Conservation (phyloP, 208 protist species). For the Leishmania aethiopica region DNA sequence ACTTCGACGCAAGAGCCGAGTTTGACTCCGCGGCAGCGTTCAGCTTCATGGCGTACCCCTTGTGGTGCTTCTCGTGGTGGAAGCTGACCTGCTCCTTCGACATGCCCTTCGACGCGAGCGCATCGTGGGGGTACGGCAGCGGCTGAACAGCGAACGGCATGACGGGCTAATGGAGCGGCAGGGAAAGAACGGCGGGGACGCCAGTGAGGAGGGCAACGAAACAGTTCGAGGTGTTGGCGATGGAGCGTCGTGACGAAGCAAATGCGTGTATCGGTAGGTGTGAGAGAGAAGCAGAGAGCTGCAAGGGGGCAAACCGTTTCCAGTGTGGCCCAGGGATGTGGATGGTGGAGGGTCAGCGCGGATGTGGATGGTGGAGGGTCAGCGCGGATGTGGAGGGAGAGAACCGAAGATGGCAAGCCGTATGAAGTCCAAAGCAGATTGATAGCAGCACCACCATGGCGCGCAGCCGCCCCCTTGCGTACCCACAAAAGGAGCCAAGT, state of each 20-base stretch:
- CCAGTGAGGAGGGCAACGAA: conserved; percentile 17
- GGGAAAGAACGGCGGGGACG: conserved; percentile 71
- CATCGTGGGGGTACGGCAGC: conserved; percentile 81
- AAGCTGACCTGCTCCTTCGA: conserved; percentile 89
- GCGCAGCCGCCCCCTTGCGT: not conserved
- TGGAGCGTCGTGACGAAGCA: not conserved
- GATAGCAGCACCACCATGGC: not conserved
- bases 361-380: not conserved
- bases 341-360: not conserved
- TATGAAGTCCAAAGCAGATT: not conserved
- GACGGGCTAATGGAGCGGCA: conserved; percentile 79
- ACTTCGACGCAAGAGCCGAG: conserved; percentile 64
- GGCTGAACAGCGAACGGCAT: conserved; percentile 77
- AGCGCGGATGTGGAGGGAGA: not conserved
- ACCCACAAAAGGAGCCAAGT: not conserved
- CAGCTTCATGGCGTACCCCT: conserved; percentile 91
- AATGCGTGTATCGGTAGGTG: not conserved
- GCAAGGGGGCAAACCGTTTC: not conserved
- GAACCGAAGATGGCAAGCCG: not conserved
- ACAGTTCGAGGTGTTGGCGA: not conserved
- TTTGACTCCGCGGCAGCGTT: conserved; percentile 79
- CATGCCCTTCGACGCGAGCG: conserved; percentile 81
- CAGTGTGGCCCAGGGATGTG: not conserved
- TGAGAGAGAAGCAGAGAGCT: not conserved
- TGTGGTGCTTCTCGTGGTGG: conserved; percentile 94